Evolutionary conservation across 176 grass and related monocot genomes (phyloP).

Genomic region (Raddia guianensis): DNA sequence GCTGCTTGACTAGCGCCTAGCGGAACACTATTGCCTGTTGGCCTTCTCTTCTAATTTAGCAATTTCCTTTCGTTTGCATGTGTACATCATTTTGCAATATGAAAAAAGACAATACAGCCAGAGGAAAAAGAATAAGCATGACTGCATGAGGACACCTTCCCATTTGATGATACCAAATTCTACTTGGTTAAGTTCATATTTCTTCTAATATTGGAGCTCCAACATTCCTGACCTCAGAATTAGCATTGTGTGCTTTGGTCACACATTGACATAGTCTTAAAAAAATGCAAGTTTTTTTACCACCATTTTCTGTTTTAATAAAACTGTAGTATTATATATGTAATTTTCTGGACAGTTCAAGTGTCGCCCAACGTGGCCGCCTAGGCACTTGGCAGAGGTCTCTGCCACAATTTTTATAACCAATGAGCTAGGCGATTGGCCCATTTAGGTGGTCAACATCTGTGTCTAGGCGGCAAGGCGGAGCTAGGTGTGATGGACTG

Average conservation of each 20-base stretch:
- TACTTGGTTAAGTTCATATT: constrained; percentile 17
- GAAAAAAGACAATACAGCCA: neutral
- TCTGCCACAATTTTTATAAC: too few species aligned
- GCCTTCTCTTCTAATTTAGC: neutral
- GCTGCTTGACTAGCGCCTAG: too few species aligned
- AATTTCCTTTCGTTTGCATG: neutral
- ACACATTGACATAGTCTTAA: neutral
- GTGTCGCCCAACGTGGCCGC: too few species aligned
- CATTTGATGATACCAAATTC: neutral
- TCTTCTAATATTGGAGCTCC: neutral
- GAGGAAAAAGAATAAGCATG: neutral
- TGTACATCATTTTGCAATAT: constrained; percentile 11
- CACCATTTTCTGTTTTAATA: neutral
- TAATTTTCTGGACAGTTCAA: neutral
- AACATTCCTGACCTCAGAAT: neutral
- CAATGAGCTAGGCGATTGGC: too few species aligned
- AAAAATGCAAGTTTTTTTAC: neutral
- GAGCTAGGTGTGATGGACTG: too few species aligned
- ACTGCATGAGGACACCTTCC: neutral
- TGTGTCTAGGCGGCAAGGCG: too few species aligned
- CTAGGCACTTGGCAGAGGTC: too few species aligned
- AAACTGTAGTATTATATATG: neutral
- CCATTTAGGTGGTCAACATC: too few species aligned
- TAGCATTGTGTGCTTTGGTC: neutral
- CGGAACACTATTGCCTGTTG: neutral